Evolutionary conservation across 2,329 filamentous ascomycete genomes (phyloP).

Genomic region (Stylonectria norvegica): DNA sequence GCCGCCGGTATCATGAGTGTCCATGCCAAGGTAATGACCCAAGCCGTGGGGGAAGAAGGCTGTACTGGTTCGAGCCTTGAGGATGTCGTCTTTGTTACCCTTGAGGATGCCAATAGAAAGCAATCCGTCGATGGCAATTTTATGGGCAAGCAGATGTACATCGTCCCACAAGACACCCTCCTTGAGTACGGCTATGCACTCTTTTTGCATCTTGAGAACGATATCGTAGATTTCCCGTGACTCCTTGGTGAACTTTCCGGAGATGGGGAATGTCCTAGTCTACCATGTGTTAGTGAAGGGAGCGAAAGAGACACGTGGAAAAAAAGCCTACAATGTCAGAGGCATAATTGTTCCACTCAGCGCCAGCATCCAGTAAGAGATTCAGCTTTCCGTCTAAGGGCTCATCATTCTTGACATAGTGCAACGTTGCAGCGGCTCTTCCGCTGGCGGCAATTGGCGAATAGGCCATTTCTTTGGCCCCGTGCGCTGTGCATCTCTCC

Average conservation of each 20-base stretch:
- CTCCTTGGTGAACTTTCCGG: constrained; percentile 66
- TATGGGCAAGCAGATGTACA: constrained; percentile 75
- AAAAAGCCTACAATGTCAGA: constrained; percentile 55
- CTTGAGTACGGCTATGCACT: constrained; percentile 69
- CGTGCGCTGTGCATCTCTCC: constrained; percentile 69
- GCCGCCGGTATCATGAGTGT: constrained; percentile 84
- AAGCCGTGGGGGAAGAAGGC: constrained; percentile 92
- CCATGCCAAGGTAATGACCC: constrained; percentile 88
- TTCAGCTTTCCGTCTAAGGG: constrained; percentile 69
- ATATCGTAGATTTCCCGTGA: constrained; percentile 75
- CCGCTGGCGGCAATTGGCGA: constrained; percentile 81
- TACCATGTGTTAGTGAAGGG: constrained; percentile 32
- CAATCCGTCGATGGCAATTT: constrained; percentile 76
- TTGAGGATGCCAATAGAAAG: constrained; percentile 71
- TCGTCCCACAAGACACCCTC: constrained; percentile 77
- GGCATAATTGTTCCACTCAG: constrained; percentile 70
- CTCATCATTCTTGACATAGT: constrained; percentile 80
- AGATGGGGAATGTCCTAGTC: constrained; percentile 84
- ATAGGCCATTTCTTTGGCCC: constrained; percentile 82
- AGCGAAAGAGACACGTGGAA: background rate
- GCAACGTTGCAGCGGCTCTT: constrained; percentile 75
- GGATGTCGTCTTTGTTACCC: constrained; percentile 66
- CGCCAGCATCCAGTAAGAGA: constrained; percentile 80
- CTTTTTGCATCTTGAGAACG: constrained; percentile 81
- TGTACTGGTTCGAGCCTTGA: constrained; percentile 73